Evolutionary conservation across 345 rosid species (phyloP).

Genomic region (Hypericum androsaemum): DNA sequence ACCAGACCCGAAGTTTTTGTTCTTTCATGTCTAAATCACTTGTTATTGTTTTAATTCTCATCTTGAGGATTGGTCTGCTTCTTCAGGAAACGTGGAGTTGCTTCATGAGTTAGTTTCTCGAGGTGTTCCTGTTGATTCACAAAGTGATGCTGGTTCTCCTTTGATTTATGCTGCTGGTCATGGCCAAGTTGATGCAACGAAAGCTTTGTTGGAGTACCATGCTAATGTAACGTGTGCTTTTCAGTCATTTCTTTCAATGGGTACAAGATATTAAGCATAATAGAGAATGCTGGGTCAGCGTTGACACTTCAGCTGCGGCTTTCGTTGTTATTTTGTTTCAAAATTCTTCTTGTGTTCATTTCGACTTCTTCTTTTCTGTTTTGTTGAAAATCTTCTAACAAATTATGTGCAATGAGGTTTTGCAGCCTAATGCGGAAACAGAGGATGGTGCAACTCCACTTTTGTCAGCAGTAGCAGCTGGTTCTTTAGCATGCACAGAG

Average conservation of each 20-base stretch:
- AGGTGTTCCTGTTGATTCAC: slow-evolving; percentile 59
- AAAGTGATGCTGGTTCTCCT: slow-evolving; percentile 88
- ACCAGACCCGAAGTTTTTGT: too few species aligned
- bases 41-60: neutral
- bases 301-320: too few species aligned
- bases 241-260: neutral
- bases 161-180: slow-evolving; percentile 93
- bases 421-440: slow-evolving; percentile 85
- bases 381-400: neutral
- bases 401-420: slow-evolving; percentile 3
- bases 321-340: too few species aligned
- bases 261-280: too few species aligned
- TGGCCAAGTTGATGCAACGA: slow-evolving; percentile 58
- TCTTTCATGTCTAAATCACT: too few species aligned
- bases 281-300: too few species aligned
- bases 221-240: slow-evolving; percentile 46
- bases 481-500: slow-evolving; percentile 66
- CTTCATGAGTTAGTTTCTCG: slow-evolving; percentile 49
- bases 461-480: slow-evolving; percentile 86
- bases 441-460: slow-evolving; percentile 79
- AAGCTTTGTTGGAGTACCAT: slow-evolving; percentile 61
- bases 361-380: neutral
- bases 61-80: slow-evolving; percentile 4
- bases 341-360: neutral
- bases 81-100: slow-evolving; percentile 62